phyloP scores from a whole-genome alignment of 202 grass and related monocot species.

The Eragrostis tef region DNA sequence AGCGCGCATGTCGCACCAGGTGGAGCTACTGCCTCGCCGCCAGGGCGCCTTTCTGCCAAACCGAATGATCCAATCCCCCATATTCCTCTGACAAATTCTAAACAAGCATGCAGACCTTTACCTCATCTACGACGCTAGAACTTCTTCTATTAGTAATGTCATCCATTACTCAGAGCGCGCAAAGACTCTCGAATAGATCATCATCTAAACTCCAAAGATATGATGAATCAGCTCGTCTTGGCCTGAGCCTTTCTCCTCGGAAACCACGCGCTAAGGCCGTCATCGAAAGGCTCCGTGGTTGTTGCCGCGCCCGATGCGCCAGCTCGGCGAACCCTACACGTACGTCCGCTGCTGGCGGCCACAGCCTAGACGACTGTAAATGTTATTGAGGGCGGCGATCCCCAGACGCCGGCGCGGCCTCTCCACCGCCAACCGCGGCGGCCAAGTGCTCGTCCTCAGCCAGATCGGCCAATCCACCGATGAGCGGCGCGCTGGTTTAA shows the following conservation, averaged over 20 bases:
- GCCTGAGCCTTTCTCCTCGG: not conserved
- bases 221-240: not conserved
- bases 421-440: not conserved
- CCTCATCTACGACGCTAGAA: not conserved
- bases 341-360: not conserved
- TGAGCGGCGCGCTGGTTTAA: not conserved
- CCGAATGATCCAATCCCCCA: not conserved
- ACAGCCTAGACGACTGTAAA: not conserved
- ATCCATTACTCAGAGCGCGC: not conserved
- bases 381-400: not conserved
- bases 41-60: conserved; percentile 42
- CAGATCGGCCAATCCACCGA: not conserved
- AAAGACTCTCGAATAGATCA: not conserved
- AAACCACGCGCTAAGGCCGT: not conserved
- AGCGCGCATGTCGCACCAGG: conserved; percentile 28
- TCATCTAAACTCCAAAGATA: not conserved
- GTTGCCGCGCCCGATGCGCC: conserved; percentile 10
- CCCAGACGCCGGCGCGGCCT: not conserved
- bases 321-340: not conserved
- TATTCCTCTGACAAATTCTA: not conserved
- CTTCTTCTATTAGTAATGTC: not conserved
- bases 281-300: not conserved
- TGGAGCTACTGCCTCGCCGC: conserved; percentile 34
- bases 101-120: not conserved
- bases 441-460: not conserved